phyloP scores from a whole-genome alignment of 2,329 filamentous ascomycete genomes.

The Didymella lethalis region DNA sequence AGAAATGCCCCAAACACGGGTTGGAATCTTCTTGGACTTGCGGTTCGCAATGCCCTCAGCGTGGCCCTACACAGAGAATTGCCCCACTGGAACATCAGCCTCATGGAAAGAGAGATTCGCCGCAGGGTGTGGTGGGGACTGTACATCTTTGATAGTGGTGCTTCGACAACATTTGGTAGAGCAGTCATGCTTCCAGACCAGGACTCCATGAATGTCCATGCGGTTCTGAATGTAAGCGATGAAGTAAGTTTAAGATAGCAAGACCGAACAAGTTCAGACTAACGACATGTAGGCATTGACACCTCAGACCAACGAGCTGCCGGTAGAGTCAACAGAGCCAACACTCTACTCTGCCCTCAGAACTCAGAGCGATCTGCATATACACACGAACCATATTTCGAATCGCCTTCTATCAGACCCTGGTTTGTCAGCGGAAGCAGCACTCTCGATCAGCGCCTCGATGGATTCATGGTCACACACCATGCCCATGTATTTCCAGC shows the following conservation, averaged over 20 bases:
- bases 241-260: conserved; percentile 20
- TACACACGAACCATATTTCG: conserved; percentile 36
- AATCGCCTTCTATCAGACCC: conserved; percentile 36
- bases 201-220: conserved; percentile 37
- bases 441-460: conserved; percentile 29
- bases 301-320: conserved; percentile 29
- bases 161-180: conserved; percentile 37
- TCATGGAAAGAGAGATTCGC: conserved; percentile 36
- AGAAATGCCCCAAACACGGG: conserved; percentile 36
- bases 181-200: conserved; percentile 37
- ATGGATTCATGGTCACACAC: conserved; percentile 32
- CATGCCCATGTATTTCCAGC: conserved; percentile 31
- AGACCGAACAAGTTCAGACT: background rate
- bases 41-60: conserved; percentile 35
- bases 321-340: conserved; percentile 27
- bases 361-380: conserved; percentile 34
- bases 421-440: conserved; percentile 36
- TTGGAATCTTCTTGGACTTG: conserved; percentile 38
- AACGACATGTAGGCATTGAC: conserved; percentile 29
- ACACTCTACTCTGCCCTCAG: conserved; percentile 35
- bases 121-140: conserved; percentile 38
- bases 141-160: conserved; percentile 40
- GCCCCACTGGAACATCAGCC: conserved; percentile 39
- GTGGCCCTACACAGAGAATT: conserved; percentile 38
- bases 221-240: conserved; percentile 34